Conservation (phyloP, 805 yeast genomes). For the Lachancea cidri region DNA sequence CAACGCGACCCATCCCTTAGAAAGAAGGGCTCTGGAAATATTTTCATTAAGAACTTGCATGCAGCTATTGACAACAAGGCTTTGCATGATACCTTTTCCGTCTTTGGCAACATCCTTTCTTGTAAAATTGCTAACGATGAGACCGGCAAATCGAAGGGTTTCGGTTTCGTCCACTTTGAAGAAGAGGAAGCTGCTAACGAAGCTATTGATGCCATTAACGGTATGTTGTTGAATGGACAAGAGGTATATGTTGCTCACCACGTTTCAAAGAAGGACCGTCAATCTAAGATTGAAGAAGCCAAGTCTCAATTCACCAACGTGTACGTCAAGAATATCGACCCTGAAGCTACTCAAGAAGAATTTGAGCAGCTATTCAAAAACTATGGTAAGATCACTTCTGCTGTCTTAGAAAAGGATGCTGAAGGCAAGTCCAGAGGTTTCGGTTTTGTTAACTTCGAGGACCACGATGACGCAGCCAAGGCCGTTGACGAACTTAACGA, state of each 20-base stretch:
- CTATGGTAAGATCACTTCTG: conserved; percentile 78
- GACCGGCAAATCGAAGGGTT: conserved; percentile 87
- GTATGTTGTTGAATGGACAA: conserved; percentile 94
- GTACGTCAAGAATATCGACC: conserved; percentile 83
- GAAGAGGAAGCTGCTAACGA: conserved; percentile 86
- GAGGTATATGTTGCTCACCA: conserved; percentile 96
- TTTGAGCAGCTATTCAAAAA: conserved; percentile 66
- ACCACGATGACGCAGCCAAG: conserved; percentile 80
- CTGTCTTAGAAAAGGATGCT: conserved; percentile 70
- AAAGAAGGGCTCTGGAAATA: conserved; percentile 93
- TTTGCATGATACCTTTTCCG: conserved; percentile 94
- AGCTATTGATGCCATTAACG: conserved; percentile 96
- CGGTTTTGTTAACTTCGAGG: conserved; percentile 89
- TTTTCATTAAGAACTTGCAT: conserved; percentile 96
- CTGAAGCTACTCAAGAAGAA: conserved; percentile 64
- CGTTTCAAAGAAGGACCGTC: conserved; percentile 88
- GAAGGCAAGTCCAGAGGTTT: conserved; percentile 93
- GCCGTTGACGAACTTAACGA: conserved; percentile 93
- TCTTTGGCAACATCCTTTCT: conserved; percentile 92
- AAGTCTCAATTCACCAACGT: conserved; percentile 94
- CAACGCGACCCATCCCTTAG: conserved; percentile 97
- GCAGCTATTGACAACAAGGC: conserved; percentile 99
- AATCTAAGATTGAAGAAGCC: conserved; percentile 83
- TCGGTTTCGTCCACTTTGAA: conserved; percentile 97
- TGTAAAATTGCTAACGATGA: conserved; percentile 97